Percentiles rank a stretch among this genome's conserved stretches.
Evolutionary conservation across 164 flowering plant genomes (phyloP).

Genomic region (Nymphaea thermarum): DNA sequence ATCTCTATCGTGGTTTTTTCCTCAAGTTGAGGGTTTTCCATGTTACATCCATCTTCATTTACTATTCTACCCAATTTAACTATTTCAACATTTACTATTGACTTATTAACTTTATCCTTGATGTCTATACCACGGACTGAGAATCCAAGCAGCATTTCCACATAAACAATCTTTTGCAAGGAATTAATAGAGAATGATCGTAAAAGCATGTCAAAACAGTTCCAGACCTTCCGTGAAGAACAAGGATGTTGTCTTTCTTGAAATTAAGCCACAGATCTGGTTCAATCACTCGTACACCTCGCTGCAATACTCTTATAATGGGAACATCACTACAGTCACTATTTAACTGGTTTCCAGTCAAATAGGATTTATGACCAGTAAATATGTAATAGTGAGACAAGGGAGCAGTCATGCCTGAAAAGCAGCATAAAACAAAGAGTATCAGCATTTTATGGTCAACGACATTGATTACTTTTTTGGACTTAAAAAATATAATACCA

Average conservation of each 20-base stretch:
- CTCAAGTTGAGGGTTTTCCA: too few relatives aligned
- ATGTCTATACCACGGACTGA: too few relatives aligned
- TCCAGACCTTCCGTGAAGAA: conserved; percentile 72
- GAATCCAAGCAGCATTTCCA: too few relatives aligned
- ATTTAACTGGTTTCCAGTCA: conserved; percentile 84
- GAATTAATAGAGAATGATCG: neutral
- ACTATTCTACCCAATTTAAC: too few relatives aligned
- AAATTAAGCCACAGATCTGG: conserved; percentile 81
- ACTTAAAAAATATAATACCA: neutral
- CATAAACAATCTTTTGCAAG: too few relatives aligned
- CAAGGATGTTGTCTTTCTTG: conserved; percentile 41
- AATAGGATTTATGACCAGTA: conserved; percentile 83
- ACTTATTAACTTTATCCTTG: too few relatives aligned
- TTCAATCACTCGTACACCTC: conserved; percentile 75
- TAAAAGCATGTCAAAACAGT: neutral
- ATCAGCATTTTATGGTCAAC: neutral
- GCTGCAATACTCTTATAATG: conserved; percentile 46
- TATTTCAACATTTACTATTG: too few relatives aligned
- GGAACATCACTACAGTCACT: conserved; percentile 78
- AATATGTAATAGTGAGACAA: conserved; percentile 73
- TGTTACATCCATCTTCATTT: too few relatives aligned
- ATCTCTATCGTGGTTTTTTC: too few relatives aligned
- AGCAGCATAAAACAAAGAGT: neutral
- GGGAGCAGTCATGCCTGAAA: conserved; percentile 68
- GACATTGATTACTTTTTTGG: neutral